These are phyloP conservation scores for Periconia digitata DNA, from an alignment of 2,329 filamentous ascomycete species.

Conservation along the genomic window DNA sequence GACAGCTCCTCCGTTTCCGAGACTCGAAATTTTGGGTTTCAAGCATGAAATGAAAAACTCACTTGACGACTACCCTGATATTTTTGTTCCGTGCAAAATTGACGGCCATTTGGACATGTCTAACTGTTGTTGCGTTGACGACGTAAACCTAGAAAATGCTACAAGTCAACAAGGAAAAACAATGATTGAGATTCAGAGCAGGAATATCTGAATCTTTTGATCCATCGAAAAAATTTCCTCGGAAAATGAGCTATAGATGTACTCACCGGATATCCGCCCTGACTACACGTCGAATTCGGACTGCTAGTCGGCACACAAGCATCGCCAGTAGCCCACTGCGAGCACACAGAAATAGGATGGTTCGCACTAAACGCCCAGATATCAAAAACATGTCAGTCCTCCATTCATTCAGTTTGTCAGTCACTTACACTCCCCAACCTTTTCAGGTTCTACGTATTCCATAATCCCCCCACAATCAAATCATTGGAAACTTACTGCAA, in stretches of 20 bases:
- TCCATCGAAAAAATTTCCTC: too few relatives aligned
- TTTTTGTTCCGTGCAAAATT: slow-evolving; percentile 23
- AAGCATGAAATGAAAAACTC: not conserved
- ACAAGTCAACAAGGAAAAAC: too few relatives aligned
- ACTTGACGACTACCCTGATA: slow-evolving; percentile 23
- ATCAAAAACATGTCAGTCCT: not conserved
- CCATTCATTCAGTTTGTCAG: not conserved
- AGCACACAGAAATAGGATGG: slow-evolving; percentile 23
- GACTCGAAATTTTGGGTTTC: too few relatives aligned
- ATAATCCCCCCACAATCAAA: too few relatives aligned
- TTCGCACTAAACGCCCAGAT: slow-evolving; percentile 15
- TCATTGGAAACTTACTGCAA: slow-evolving; percentile 26
- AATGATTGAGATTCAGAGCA: too few relatives aligned
- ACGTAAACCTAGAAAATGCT: too few relatives aligned
- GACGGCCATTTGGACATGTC: slow-evolving; percentile 27
- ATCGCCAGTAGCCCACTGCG: slow-evolving; percentile 26
- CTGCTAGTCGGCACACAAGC: slow-evolving; percentile 43
- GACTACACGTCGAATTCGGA: slow-evolving; percentile 24
- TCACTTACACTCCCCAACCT: too few relatives aligned
- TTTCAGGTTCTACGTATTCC: not conserved
- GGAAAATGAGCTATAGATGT: too few relatives aligned
- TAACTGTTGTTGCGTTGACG: slow-evolving; percentile 22
- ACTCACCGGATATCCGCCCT: slow-evolving; percentile 28
- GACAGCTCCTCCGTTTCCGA: too few relatives aligned
- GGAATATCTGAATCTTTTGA: too few relatives aligned